Evolutionary conservation across 306 rosid genomes (phyloP).

Genomic region (Macrotyloma uniflorum): DNA sequence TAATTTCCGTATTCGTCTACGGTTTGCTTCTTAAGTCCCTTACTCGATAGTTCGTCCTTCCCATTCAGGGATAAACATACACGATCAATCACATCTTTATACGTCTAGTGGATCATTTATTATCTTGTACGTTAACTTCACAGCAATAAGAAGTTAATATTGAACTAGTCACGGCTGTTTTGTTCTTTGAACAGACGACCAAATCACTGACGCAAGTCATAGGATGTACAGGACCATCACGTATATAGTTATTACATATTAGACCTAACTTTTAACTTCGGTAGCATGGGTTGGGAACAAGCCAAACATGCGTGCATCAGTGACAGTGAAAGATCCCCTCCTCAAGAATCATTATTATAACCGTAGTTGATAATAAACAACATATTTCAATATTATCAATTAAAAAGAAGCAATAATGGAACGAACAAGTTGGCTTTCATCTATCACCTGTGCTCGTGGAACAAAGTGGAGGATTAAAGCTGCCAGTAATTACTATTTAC

Average conservation of each 20-base stretch:
- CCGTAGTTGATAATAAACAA: neutral
- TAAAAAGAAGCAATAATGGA: neutral
- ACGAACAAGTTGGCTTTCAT: neutral
- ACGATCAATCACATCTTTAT: too few species aligned
- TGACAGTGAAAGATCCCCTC: conserved; percentile 16
- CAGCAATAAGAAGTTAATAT: neutral
- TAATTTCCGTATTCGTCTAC: neutral
- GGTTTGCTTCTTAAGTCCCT: neutral
- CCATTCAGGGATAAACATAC: too few species aligned
- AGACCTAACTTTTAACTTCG: neutral
- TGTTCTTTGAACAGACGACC: neutral
- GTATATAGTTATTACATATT: neutral
- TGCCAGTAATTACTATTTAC: neutral
- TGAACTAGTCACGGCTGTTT: neutral
- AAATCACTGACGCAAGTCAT: conserved; percentile 15
- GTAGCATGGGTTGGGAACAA: conserved; percentile 22
- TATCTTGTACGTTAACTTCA: too few species aligned
- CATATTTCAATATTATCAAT: neutral
- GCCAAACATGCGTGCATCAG: neutral
- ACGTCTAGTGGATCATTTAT: too few species aligned
- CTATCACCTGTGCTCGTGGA: neutral
- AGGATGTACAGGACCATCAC: too few species aligned
- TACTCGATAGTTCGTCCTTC: neutral
- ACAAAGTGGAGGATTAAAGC: conserved; percentile 18
- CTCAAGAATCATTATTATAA: neutral